Percentiles rank a stretch among this genome's conserved stretches.
phyloP scores from a whole-genome alignment of 2,329 filamentous ascomycete species.

The Chaetomium sp. region DNA sequence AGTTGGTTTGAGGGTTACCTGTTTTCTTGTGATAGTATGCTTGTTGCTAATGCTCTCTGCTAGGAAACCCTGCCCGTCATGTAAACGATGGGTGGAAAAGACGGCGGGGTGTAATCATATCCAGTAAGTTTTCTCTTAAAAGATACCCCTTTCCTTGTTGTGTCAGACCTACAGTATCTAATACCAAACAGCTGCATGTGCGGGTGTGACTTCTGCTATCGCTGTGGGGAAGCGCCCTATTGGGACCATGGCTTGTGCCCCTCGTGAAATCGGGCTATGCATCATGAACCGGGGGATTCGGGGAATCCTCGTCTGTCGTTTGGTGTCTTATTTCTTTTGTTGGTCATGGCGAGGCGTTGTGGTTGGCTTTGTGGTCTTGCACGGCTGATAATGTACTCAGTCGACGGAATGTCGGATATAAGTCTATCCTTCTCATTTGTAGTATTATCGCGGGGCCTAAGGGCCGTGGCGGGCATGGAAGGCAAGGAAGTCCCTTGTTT shows the following conservation, averaged over 20 bases:
- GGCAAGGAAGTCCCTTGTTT: no score
- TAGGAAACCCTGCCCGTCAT: constrained; percentile 17
- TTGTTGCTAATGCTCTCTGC: neutral
- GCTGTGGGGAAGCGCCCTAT: constrained; percentile 16
- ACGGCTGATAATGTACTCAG: no score
- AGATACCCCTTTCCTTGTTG: neutral
- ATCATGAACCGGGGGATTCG: no score
- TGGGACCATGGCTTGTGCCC: neutral
- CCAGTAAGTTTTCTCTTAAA: constrained; percentile 3
- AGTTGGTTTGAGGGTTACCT: neutral
- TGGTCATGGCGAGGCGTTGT: neutral
- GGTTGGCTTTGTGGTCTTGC: no score
- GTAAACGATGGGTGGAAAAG: constrained; percentile 17
- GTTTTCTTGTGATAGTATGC: neutral
- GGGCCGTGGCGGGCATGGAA: no score
- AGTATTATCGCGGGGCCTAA: no score
- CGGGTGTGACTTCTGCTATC: constrained; percentile 19
- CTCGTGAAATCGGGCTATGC: constrained; percentile 4
- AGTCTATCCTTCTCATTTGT: no score
- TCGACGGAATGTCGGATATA: no score
- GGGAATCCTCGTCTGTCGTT: neutral
- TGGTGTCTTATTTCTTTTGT: neutral
- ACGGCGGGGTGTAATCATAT: constrained; percentile 20
- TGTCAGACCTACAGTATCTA: neutral
- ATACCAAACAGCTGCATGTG: constrained; percentile 15